phyloP scores from a whole-genome alignment of 192 early-diverging fungal genomes.

The Backusella parvicylindrica region DNA sequence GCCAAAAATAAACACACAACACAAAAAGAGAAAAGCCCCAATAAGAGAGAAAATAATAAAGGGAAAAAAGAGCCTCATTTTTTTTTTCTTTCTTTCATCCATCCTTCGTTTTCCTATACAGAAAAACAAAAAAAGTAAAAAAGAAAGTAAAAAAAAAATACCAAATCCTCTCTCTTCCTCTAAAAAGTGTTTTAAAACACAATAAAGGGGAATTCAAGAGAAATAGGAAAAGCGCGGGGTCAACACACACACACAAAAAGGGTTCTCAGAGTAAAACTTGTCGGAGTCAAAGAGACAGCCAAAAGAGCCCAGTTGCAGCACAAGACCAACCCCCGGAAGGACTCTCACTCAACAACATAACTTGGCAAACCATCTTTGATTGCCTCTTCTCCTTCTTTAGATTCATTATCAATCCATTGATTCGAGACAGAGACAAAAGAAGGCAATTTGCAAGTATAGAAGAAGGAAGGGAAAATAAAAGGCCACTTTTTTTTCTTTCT shows the following conservation, averaged over 20 bases:
- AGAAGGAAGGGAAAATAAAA: background rate
- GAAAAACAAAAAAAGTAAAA: background rate
- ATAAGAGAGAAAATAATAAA: background rate
- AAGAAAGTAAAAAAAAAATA: background rate
- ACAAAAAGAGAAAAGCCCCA: background rate
- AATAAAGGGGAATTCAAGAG: background rate
- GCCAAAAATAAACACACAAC: background rate
- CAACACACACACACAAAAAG: background rate
- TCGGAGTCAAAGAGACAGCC: slow-evolving; percentile 18
- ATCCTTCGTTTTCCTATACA: background rate
- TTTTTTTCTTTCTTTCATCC: background rate
- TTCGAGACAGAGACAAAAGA: background rate
- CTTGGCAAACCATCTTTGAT: background rate
- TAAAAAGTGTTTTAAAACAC: no score
- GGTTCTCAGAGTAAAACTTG: background rate
- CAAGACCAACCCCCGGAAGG: slow-evolving; percentile 2
- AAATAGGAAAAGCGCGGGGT: background rate
- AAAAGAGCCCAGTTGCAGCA: slow-evolving; percentile 9
- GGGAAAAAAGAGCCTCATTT: background rate
- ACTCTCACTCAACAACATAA: background rate
- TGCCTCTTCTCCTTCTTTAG: no score
- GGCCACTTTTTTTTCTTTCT: background rate
- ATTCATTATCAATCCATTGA: background rate
- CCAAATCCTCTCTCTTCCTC: background rate
- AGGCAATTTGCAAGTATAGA: background rate